These are phyloP conservation scores for Lachnellula occidentalis DNA, from an alignment of 2,329 filamentous ascomycete species.

Conservation along the genomic window DNA sequence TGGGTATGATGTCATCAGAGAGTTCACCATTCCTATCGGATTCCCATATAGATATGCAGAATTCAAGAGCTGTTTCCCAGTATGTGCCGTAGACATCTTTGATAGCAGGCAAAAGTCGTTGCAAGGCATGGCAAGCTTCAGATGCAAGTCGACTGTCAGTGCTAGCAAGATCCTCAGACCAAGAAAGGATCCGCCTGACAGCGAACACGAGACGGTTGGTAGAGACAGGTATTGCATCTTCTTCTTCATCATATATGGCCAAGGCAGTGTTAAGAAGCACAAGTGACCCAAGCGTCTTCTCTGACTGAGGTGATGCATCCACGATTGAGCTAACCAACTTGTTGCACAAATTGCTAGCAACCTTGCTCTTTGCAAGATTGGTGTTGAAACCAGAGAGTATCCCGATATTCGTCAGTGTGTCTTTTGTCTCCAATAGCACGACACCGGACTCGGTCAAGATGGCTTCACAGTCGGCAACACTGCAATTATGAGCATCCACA, in stretches of 20 bases:
- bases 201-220: conserved; percentile 60
- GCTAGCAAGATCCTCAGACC: conserved; percentile 51
- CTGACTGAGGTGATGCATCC: conserved; percentile 38
- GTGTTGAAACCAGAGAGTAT: conserved; percentile 48
- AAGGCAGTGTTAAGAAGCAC: conserved; percentile 50
- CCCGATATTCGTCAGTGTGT: conserved; percentile 35
- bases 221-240: conserved; percentile 49
- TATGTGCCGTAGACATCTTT: conserved; percentile 81
- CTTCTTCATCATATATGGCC: conserved; percentile 44
- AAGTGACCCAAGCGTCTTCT: conserved; percentile 44
- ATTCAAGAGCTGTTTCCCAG: conserved; percentile 64
- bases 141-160: conserved; percentile 41
- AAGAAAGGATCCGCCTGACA: conserved; percentile 69
- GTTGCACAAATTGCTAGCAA: conserved; percentile 50
- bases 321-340: conserved; percentile 56
- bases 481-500: conserved; percentile 40
- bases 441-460: not conserved
- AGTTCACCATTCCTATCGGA: conserved; percentile 36
- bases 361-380: conserved; percentile 42
- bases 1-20: conserved; percentile 49
- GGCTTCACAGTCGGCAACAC: conserved; percentile 36
- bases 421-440: not conserved
- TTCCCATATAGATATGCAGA: conserved; percentile 54
- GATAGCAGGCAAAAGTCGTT: conserved; percentile 64
- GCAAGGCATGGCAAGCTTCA: conserved; percentile 51